Evolutionary conservation across 2,329 filamentous ascomycete species (phyloP).

Genomic region (Cladosporium velox): DNA sequence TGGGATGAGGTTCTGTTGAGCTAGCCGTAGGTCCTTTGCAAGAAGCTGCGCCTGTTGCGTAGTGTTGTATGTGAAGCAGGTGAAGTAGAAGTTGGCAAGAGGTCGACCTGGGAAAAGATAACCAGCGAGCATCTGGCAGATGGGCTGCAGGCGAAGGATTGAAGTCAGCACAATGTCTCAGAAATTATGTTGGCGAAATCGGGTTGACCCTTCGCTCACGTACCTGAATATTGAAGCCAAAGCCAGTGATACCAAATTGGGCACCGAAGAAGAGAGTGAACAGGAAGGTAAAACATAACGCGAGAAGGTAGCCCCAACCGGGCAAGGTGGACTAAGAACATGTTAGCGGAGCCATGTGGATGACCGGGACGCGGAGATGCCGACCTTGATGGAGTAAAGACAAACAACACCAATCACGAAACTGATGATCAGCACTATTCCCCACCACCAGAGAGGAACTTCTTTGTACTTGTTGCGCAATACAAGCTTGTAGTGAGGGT

Average conservation of each 20-base stretch:
- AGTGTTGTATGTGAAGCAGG: constrained; percentile 36
- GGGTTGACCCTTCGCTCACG: neutral
- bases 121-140: constrained; percentile 53
- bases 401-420: constrained; percentile 32
- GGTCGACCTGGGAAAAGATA: constrained; percentile 48
- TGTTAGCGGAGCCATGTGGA: neutral
- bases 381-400: constrained; percentile 31
- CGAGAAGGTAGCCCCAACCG: constrained; percentile 38
- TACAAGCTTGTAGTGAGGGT: constrained; percentile 40
- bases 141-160: constrained; percentile 9
- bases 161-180: neutral
- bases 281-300: constrained; percentile 38
- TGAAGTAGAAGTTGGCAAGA: constrained; percentile 37
- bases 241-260: constrained; percentile 37
- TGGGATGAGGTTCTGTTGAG: constrained; percentile 41
- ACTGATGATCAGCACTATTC: constrained; percentile 26
- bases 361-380: too few relatives aligned
- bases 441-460: constrained; percentile 38
- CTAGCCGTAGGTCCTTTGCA: constrained; percentile 40
- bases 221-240: constrained; percentile 43
- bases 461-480: constrained; percentile 35
- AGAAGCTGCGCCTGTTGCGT: constrained; percentile 35
- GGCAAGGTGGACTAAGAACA: constrained; percentile 16
- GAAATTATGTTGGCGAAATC: constrained; percentile 8
- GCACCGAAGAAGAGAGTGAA: constrained; percentile 36